Evolutionary conservation across 768 basidiomycete genomes (phyloP).

Genomic region (Collybiopsis luxurians): DNA sequence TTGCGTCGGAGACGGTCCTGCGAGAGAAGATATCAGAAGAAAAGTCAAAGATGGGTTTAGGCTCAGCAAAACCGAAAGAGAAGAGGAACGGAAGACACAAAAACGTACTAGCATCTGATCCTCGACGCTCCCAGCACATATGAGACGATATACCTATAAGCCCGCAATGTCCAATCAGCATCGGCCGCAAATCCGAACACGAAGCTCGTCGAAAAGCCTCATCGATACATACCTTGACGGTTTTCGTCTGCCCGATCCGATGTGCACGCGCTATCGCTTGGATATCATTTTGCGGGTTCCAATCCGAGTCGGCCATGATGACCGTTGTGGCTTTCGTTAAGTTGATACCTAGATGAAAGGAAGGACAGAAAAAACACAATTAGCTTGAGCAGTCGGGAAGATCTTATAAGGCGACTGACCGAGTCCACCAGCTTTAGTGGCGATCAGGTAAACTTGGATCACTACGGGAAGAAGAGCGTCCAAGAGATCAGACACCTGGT

Average conservation of each 20-base stretch:
- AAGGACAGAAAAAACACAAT: no score
- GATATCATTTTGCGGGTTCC: conserved; percentile 76
- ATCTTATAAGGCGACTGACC: conserved; percentile 32
- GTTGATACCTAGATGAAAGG: conserved; percentile 62
- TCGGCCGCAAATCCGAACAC: background rate
- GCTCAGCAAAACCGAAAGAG: no score
- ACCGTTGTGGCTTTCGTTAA: conserved; percentile 79
- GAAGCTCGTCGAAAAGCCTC: no score
- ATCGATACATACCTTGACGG: conserved; percentile 54
- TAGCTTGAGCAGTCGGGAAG: background rate
- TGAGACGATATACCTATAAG: conserved; percentile 60
- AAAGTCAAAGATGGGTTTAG: no score
- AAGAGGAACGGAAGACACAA: no score
- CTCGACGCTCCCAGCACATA: conserved; percentile 69
- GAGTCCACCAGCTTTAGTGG: conserved; percentile 70
- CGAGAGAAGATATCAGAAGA: background rate
- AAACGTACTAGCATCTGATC: conserved; percentile 58
- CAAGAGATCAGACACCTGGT: background rate
- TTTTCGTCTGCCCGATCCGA: conserved; percentile 74
- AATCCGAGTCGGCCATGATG: conserved; percentile 74
- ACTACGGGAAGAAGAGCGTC: conserved; percentile 34
- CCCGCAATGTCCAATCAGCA: background rate
- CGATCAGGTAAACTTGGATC: conserved; percentile 66
- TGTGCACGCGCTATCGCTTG: conserved; percentile 87
- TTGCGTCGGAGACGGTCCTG: conserved; percentile 64